Conservation (phyloP, 2,329 filamentous ascomycete species). For the Parasarocladium wereldwijsianum region DNA sequence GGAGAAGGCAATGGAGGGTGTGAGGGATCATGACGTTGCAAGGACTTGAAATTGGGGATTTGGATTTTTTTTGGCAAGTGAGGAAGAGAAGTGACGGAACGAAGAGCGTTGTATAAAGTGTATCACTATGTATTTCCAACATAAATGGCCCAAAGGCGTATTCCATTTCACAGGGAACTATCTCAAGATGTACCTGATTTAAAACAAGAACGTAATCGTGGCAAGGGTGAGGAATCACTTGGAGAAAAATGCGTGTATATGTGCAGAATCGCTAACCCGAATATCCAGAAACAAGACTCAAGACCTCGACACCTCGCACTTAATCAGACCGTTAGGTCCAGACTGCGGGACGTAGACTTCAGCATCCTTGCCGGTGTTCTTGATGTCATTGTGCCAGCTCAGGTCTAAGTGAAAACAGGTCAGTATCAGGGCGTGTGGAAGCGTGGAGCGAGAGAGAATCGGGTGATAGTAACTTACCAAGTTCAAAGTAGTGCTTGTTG, state of each 20-base stretch:
- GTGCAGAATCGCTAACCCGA: too few relatives aligned
- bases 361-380: conserved; percentile 91
- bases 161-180: neutral
- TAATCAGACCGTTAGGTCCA: conserved; percentile 87
- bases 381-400: conserved; percentile 88
- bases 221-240: too few relatives aligned
- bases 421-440: conserved; percentile 2
- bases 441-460: too few relatives aligned
- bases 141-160: too few relatives aligned
- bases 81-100: conserved; percentile 1
- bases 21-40: conserved; percentile 32
- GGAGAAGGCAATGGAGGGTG: conserved; percentile 33
- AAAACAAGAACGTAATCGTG: neutral
- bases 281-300: conserved; percentile 8
- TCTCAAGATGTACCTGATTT: neutral
- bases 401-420: conserved; percentile 49
- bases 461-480: conserved; percentile 47
- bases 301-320: conserved; percentile 66
- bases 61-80: neutral
- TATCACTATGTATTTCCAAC: neutral
- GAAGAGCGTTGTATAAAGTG: conserved; percentile 5
- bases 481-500: conserved; percentile 98
- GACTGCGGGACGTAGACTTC: conserved; percentile 92
- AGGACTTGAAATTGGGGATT: conserved; percentile 32
- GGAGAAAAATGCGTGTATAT: too few relatives aligned